Evolutionary conservation across 495 filamentous ascomycete species (phyloP).

Genomic region (Bombardia bombarda): DNA sequence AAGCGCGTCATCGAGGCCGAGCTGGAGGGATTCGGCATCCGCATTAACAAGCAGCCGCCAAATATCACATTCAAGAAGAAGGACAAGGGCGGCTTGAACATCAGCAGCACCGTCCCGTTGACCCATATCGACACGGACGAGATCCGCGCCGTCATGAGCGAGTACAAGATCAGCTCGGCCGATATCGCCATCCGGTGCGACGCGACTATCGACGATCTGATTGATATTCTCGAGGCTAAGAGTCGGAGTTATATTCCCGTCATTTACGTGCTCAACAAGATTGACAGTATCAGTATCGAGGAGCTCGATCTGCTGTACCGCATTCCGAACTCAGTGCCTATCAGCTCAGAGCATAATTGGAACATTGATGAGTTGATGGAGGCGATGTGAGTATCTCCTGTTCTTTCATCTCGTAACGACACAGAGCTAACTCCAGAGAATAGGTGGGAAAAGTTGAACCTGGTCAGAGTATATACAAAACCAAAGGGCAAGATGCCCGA

Average conservation of each 20-base stretch:
- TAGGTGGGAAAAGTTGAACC: slow-evolving; percentile 86
- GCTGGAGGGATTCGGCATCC: slow-evolving; percentile 93
- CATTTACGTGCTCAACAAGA: slow-evolving; percentile 98
- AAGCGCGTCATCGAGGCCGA: slow-evolving; percentile 96
- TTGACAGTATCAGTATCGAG: slow-evolving; percentile 95
- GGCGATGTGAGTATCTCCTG: slow-evolving; percentile 57
- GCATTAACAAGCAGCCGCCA: slow-evolving; percentile 93
- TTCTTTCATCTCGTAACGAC: neutral
- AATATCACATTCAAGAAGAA: slow-evolving; percentile 99
- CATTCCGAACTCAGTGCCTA: slow-evolving; percentile 92
- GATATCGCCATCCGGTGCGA: slow-evolving; percentile 98
- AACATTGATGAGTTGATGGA: slow-evolving; percentile 96
- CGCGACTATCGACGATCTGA: slow-evolving; percentile 75
- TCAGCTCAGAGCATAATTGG: slow-evolving; percentile 97
- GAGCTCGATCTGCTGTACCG: slow-evolving; percentile 93
- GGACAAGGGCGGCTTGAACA: slow-evolving; percentile 93
- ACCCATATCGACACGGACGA: slow-evolving; percentile 92
- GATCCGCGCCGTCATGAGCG: slow-evolving; percentile 94
- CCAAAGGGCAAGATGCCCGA: slow-evolving; percentile 93
- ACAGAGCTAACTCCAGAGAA: slow-evolving; percentile 1
- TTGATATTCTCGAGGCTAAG: slow-evolving; percentile 94
- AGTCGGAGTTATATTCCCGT: slow-evolving; percentile 93
- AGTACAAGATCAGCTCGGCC: slow-evolving; percentile 93
- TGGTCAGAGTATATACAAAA: slow-evolving; percentile 93
- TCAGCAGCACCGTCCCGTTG: slow-evolving; percentile 85